phyloP scores from a whole-genome alignment of 805 yeast species.

The Metschnikowia kunwiensis region DNA sequence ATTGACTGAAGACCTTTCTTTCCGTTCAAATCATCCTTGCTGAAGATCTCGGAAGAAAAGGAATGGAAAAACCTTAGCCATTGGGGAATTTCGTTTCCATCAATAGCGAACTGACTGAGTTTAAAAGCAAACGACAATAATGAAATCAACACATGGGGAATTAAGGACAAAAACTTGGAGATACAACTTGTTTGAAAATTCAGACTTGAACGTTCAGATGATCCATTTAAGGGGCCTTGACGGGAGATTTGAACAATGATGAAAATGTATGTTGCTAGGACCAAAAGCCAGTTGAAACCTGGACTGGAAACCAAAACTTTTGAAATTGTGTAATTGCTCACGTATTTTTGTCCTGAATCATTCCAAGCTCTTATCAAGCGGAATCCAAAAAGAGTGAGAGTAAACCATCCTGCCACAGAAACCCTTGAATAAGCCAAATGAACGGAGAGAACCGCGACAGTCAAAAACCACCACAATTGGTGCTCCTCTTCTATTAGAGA shows the following conservation, averaged over 20 bases:
- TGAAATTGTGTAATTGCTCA: conserved; percentile 38
- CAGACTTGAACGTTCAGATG: no score
- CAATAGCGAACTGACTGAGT: conserved; percentile 47
- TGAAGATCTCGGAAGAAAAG: conserved; percentile 31
- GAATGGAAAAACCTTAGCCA: conserved; percentile 25
- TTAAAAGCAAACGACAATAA: conserved; percentile 53
- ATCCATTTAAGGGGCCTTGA: conserved; percentile 30
- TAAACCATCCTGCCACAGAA: conserved; percentile 3
- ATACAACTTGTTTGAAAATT: no score
- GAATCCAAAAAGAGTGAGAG: conserved; percentile 31
- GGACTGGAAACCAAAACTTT: conserved; percentile 35
- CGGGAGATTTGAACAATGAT: conserved; percentile 19
- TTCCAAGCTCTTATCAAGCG: conserved; percentile 80
- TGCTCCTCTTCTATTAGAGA: conserved; percentile 90
- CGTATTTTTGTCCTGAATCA: conserved; percentile 82
- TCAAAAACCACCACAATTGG: conserved; percentile 83
- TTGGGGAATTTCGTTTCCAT: conserved; percentile 53
- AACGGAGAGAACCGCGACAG: conserved; percentile 15
- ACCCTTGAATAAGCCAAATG: conserved; percentile 11
- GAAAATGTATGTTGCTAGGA: conserved; percentile 36
- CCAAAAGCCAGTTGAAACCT: conserved; percentile 47
- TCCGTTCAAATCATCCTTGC: conserved; percentile 14
- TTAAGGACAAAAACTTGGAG: no score
- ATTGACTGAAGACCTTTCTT: conserved; percentile 23
- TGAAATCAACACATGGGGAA: conserved; percentile 45